Conservation (phyloP, 23 red algal species). For the Agarophyton chilense region DNA sequence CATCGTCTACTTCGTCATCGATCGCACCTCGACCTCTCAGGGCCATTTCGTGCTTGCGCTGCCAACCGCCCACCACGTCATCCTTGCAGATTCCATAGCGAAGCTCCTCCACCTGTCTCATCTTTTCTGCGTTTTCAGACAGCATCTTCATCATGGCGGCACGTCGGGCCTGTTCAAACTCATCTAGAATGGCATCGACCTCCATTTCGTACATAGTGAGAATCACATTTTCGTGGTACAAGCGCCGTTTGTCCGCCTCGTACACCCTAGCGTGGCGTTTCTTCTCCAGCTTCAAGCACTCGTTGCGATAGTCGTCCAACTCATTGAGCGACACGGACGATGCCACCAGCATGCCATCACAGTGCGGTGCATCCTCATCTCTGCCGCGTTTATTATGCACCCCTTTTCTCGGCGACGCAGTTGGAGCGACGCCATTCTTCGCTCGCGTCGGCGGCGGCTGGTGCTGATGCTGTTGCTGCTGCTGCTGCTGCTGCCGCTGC, state of each 20-base stretch:
- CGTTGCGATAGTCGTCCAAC: conserved; percentile 80
- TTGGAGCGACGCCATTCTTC: background rate
- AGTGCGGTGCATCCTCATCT: background rate
- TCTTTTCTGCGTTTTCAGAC: conserved; percentile 67
- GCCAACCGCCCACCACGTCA: conserved; percentile 41
- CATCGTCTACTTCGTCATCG: background rate
- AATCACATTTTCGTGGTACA: conserved; percentile 41
- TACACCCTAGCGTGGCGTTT: conserved; percentile 58
- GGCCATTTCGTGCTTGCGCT: conserved; percentile 69
- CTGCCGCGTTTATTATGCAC: background rate
- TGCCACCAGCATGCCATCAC: background rate
- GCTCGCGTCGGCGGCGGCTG: background rate
- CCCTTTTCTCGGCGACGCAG: background rate
- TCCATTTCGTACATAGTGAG: conserved; percentile 46
- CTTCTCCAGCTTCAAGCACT: conserved; percentile 71
- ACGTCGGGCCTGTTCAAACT: conserved; percentile 38
- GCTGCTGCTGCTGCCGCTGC: too few species aligned
- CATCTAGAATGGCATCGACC: conserved; percentile 37
- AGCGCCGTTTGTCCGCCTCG: conserved; percentile 64
- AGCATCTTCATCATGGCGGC: conserved; percentile 32
- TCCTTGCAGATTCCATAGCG: conserved; percentile 74
- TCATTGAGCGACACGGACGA: background rate
- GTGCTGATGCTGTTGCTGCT: too few species aligned
- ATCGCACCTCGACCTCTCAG: conserved; percentile 32
- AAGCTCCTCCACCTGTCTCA: conserved; percentile 62